A percentile compares a stretch with the other conserved stretches of the same genome.
Conservation (phyloP, 1,139 yeast species). For the Candida albicans region DNA sequence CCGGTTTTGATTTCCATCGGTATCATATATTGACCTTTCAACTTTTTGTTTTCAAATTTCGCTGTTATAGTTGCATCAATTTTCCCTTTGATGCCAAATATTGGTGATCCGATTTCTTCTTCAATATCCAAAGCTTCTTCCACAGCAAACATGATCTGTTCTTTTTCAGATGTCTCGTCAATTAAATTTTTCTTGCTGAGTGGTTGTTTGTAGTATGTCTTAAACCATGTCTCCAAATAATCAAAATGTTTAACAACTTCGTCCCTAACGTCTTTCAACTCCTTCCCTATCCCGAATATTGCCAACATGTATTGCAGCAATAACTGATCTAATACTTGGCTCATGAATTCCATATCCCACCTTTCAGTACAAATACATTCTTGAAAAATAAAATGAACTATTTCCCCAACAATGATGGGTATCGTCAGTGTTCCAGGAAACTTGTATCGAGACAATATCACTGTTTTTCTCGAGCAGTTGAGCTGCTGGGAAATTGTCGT, state of each 20-base stretch:
- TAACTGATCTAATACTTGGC: constrained; percentile 44
- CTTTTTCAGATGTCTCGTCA: constrained; percentile 39
- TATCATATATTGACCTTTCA: constrained; percentile 47
- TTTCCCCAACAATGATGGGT: constrained; percentile 71
- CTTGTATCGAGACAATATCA: constrained; percentile 53
- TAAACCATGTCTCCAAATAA: constrained; percentile 65
- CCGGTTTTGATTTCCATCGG: constrained; percentile 95
- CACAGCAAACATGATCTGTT: constrained; percentile 47
- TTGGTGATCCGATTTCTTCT: constrained; percentile 90
- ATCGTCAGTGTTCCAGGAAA: constrained; percentile 58
- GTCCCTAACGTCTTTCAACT: constrained; percentile 41
- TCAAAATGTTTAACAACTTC: constrained; percentile 52
- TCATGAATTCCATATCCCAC: constrained; percentile 47
- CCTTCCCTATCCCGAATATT: constrained; percentile 58
- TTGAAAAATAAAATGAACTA: constrained; percentile 80
- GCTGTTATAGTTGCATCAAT: constrained; percentile 86
- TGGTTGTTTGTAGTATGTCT: constrained; percentile 38
- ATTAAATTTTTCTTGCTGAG: constrained; percentile 26
- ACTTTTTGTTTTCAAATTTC: constrained; percentile 26
- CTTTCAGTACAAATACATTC: constrained; percentile 50
- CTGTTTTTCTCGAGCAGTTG: constrained; percentile 69
- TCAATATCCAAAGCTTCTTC: constrained; percentile 77
- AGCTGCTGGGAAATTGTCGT: constrained; percentile 79
- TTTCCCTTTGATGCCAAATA: constrained; percentile 87
- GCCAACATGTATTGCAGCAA: constrained; percentile 45